Conservation (phyloP, 129 eudicot species). For the Helianthus annuus region HanXRQr2.0-SUNRISE NC_035444.2:65648517-65649016, state of each 20-base stretch:
- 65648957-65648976: no score
- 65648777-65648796: slow-evolving; percentile 62
- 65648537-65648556: slow-evolving; percentile 76
- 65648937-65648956: no score
- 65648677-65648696: slow-evolving; percentile 4
- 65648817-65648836: slow-evolving; percentile 88
- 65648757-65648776: slow-evolving; percentile 81
- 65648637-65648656: slow-evolving; percentile 77
- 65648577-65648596: slow-evolving; percentile 89
- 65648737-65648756: slow-evolving; percentile 91
- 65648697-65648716: not conserved
- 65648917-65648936: no score
- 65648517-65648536: not conserved
- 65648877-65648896: no score
- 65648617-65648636: slow-evolving; percentile 44
- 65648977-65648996: not conserved
- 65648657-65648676: slow-evolving; percentile 68
- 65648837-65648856: slow-evolving; percentile 81
- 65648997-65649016: not conserved
- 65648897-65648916: no score
- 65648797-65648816: slow-evolving; percentile 82
- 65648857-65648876: slow-evolving; percentile 10
- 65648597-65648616: slow-evolving; percentile 44
- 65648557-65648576: slow-evolving; percentile 89
- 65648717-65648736: not conserved